Evolutionary conservation across 2,329 filamentous ascomycete genomes (phyloP).

Genomic region (Penicillium expansum): DNA sequence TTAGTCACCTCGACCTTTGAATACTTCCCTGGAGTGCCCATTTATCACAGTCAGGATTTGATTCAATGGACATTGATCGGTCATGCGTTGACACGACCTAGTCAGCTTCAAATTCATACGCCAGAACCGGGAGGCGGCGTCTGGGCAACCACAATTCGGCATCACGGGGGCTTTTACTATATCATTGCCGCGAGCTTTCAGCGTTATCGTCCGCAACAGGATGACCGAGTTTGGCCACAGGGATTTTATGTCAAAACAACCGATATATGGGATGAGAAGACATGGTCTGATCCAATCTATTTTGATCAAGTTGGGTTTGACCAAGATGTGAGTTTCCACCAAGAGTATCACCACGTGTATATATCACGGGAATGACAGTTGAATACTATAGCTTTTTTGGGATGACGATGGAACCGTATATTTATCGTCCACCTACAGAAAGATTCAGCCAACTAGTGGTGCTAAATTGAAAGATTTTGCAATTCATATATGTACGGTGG

Average conservation of each 20-base stretch:
- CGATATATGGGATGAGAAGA: conserved; percentile 51
- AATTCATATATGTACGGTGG: conserved; percentile 38
- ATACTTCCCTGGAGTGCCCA: conserved; percentile 60
- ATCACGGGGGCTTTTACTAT: conserved; percentile 47
- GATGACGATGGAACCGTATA: conserved; percentile 52
- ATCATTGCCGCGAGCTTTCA: conserved; percentile 49
- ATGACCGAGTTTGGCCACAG: conserved; percentile 51
- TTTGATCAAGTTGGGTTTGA: conserved; percentile 57
- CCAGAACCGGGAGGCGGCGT: conserved; percentile 37
- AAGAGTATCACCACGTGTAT: neutral
- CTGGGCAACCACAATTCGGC: conserved; percentile 52
- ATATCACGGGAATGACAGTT: neutral
- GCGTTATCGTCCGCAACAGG: conserved; percentile 37
- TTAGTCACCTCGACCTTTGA: conserved; percentile 63
- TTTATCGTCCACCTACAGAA: conserved; percentile 44
- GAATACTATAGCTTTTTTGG: conserved; percentile 47
- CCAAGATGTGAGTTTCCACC: conserved; percentile 46
- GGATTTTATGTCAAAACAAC: conserved; percentile 56
- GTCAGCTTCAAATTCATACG: conserved; percentile 37
- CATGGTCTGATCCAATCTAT: conserved; percentile 55
- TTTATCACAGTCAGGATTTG: conserved; percentile 56
- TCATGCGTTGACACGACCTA: conserved; percentile 34
- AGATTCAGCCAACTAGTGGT: conserved; percentile 37
- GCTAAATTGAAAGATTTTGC: conserved; percentile 53
- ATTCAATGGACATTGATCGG: conserved; percentile 41